Conservation (phyloP, 2,329 filamentous ascomycete species). For the Didymosphaeria variabile region DNA sequence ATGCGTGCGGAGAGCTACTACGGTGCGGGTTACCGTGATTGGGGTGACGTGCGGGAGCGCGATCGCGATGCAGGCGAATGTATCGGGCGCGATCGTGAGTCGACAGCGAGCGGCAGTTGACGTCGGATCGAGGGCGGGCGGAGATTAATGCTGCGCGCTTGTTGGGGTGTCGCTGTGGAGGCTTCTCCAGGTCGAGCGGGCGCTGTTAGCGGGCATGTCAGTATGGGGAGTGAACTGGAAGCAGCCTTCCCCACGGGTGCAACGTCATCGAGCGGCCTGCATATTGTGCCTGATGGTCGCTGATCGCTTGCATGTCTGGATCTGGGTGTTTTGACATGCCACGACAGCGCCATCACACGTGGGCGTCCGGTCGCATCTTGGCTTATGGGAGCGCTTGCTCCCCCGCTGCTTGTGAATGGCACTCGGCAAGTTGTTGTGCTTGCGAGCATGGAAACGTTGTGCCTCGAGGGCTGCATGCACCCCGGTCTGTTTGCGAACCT, state of each 20-base stretch:
- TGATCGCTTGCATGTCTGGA: background rate
- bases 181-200: background rate
- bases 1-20: constrained; percentile 9
- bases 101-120: constrained; percentile 4
- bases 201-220: constrained; percentile 11
- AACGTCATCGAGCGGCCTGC: constrained; percentile 14
- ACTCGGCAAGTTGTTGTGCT: background rate
- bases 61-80: background rate
- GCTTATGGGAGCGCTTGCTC: background rate
- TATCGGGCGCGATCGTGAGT: background rate
- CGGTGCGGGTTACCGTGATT: constrained; percentile 5
- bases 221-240: constrained; percentile 9
- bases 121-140: background rate
- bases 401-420: background rate
- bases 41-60: constrained; percentile 1
- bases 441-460: constrained; percentile 1
- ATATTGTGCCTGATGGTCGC: constrained; percentile 16
- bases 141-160: background rate
- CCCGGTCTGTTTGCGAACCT: background rate
- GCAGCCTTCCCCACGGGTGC: background rate
- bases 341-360: constrained; percentile 1
- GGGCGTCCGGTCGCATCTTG: background rate
- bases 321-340: background rate
- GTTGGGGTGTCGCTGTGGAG: constrained; percentile 8
- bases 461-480: background rate